Conservation (phyloP, 768 basidiomycete species). For the Pleurotus salmoneostramineus region DNA sequence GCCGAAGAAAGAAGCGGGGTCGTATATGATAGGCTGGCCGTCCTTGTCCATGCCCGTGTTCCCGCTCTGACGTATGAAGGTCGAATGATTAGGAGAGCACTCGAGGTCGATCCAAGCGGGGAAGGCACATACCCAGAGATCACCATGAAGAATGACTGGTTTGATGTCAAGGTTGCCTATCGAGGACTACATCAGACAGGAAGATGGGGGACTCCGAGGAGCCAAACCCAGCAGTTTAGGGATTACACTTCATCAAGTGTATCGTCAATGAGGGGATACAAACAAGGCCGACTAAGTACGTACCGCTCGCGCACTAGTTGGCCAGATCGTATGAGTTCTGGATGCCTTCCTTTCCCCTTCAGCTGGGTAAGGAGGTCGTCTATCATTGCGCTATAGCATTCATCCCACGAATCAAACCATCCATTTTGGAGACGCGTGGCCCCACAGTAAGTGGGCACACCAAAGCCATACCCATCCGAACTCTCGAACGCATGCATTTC, state of each 20-base stretch:
- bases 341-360: constrained; percentile 32
- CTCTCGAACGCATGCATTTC: constrained; percentile 62
- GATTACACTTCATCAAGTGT: constrained; percentile 52
- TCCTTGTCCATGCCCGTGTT: constrained; percentile 59
- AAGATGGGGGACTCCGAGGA: neutral
- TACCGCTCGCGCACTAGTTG: constrained; percentile 46
- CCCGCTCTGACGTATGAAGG: constrained; percentile 47
- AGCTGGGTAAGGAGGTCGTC: constrained; percentile 51
- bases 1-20: constrained; percentile 76
- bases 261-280: neutral
- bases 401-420: constrained; percentile 70
- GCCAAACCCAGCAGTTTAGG: constrained; percentile 53
- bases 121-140: constrained; percentile 61
- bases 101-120: neutral
- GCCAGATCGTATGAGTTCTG: constrained; percentile 46
- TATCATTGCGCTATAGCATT: constrained; percentile 62
- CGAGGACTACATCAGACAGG: neutral
- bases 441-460: constrained; percentile 75
- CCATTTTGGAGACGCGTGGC: constrained; percentile 67
- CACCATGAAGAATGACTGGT: constrained; percentile 75
- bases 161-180: constrained; percentile 47
- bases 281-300: constrained; percentile 13
- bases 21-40: constrained; percentile 66
- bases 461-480: constrained; percentile 61
- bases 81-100: neutral